Evolutionary conservation across 345 rosid species (phyloP).

Genomic region (Erysimum cheiranthoides): DNA sequence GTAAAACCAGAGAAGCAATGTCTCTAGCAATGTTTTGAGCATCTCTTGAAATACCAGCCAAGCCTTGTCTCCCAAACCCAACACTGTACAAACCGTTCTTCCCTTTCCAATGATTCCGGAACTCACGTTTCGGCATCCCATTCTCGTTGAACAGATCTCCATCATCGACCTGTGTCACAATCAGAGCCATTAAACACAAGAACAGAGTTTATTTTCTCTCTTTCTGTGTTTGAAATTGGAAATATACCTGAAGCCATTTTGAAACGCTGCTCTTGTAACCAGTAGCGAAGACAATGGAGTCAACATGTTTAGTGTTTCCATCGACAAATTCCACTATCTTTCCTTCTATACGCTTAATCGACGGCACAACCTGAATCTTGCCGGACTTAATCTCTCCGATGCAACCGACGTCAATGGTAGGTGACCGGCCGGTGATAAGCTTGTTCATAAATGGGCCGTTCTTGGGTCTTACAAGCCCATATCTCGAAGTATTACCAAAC

Average conservation of each 20-base stretch:
- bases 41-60: slow-evolving; percentile 48
- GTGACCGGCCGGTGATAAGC: slow-evolving; percentile 49
- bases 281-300: slow-evolving; percentile 64
- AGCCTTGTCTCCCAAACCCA: slow-evolving; percentile 51
- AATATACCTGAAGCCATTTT: slow-evolving; percentile 60
- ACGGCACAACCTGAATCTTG: slow-evolving; percentile 50
- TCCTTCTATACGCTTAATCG: slow-evolving; percentile 44
- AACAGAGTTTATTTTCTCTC: background rate
- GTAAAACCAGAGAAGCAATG: slow-evolving; percentile 32
- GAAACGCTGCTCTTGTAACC: slow-evolving; percentile 62
- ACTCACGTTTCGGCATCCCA: slow-evolving; percentile 43
- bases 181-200: slow-evolving; percentile 18
- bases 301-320: slow-evolving; percentile 36
- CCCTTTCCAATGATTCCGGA: slow-evolving; percentile 50
- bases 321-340: slow-evolving; percentile 44
- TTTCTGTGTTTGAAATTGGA: background rate
- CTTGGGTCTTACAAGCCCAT: slow-evolving; percentile 54
- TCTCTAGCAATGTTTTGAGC: slow-evolving; percentile 47
- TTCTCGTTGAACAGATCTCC: slow-evolving; percentile 38
- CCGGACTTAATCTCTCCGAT: slow-evolving; percentile 46
- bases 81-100: slow-evolving; percentile 49
- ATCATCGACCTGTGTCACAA: slow-evolving; percentile 31
- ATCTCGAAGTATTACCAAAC: slow-evolving; percentile 42
- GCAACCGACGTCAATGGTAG: slow-evolving; percentile 65
- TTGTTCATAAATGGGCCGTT: slow-evolving; percentile 53